These are phyloP conservation scores for Adansonia digitata DNA, from an alignment of 345 rosid genomes.

Conservation along the genomic window DNA sequence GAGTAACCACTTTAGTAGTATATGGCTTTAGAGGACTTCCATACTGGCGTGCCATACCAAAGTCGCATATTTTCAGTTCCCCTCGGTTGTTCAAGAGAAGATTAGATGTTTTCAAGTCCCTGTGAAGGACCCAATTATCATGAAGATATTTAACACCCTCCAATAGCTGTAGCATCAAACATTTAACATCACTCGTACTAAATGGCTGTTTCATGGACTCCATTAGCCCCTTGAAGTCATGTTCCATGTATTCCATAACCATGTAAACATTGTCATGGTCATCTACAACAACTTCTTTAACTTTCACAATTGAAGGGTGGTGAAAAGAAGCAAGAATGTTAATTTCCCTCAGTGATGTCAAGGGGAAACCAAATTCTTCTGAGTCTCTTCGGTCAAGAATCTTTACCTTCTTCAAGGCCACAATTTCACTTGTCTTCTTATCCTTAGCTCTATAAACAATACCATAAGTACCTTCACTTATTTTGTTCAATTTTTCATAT, in stretches of 20 bases:
- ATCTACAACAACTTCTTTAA: constrained; percentile 79
- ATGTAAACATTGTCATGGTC: constrained; percentile 57
- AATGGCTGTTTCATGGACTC: constrained; percentile 64
- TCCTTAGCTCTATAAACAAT: constrained; percentile 75
- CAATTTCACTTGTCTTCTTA: constrained; percentile 57
- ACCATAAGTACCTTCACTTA: constrained; percentile 86
- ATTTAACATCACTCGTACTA: constrained; percentile 85
- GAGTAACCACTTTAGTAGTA: constrained; percentile 69
- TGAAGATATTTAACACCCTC: constrained; percentile 81
- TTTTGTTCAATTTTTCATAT: constrained; percentile 69
- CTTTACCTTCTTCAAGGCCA: constrained; percentile 83
- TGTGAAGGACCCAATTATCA: constrained; percentile 87
- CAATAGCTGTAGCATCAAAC: constrained; percentile 81
- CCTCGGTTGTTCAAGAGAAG: constrained; percentile 77
- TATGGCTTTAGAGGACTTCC: constrained; percentile 83
- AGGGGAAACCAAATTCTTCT: constrained; percentile 74
- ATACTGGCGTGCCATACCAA: constrained; percentile 83
- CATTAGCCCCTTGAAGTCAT: constrained; percentile 71
- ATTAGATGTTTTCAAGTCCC: constrained; percentile 88
- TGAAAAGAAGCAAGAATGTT: constrained; percentile 68
- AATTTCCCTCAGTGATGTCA: constrained; percentile 81
- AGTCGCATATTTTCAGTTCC: constrained; percentile 75
- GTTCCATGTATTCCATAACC: constrained; percentile 96
- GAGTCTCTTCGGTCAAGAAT: constrained; percentile 58
- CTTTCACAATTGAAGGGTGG: constrained; percentile 70